Base-by-base conservation (phyloP, 129 eudicot genomes). In the Cynara cardunculus region DNA sequence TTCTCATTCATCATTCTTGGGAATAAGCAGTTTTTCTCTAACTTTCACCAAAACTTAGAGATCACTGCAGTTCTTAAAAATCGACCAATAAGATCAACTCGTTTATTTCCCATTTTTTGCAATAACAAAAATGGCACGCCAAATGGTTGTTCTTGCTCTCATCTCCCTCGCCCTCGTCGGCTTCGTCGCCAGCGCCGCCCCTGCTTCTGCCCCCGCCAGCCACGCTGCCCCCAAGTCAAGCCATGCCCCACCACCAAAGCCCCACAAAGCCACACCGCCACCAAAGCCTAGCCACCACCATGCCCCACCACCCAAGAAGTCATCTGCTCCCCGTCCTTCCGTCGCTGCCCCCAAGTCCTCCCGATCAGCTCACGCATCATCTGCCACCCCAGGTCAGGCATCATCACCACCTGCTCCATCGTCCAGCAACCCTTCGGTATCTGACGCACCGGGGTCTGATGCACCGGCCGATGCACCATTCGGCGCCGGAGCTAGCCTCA, bases 71-170 rank as follows among this genome's bases (percentile, higher is more conserved):
- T 59, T 35, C 68, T 53, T 75, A 1, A 1, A 25, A 68, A 61
- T 21, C 75, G 0, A 69, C 32, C 56, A 22, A 46, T 32, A 69
- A 46, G 3, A 70, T 49, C 41, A 44, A 5, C 41, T 44, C 69
- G 2, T 49, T 53, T 27, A 25, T 5, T 76, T 46, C 32, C 49
- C 77, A 68, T 53, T 49, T 56, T 59, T 77, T n/a, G 24, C 13
- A 81, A 61, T 34, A 72, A 53, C 56, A 78, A 72, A 84, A 84
- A 85, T 85, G 88, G 82, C 85, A 25, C 82, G 82, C 72, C 88
- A 69, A 56, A 18, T 81, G 35, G 30, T 85, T 76, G 82, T 80
- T 27, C 71, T 85, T 25, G 82, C 79, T 46, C 82, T 85, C 44
- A 78, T 71, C 14, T 27, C 73, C 66, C 14, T 85, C 18, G 85